Conservation (phyloP, 768 basidiomycete species). For the Pulveroboletus sp. region DNA sequence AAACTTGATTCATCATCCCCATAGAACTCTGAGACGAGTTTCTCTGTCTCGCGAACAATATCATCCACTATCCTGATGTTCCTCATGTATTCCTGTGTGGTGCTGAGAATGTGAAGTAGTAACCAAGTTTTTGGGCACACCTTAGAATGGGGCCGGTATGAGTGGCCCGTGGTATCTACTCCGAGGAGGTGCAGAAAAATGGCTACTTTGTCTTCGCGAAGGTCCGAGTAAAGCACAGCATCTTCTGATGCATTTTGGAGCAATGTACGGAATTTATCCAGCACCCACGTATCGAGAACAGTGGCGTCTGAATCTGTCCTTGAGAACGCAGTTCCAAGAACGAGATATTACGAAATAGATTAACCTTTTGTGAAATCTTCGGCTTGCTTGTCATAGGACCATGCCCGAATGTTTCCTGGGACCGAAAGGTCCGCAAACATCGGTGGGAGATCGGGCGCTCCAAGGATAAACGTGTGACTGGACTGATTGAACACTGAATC, state of each 20-base stretch:
- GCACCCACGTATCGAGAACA: constrained; percentile 71
- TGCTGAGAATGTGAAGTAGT: background rate
- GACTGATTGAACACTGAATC: constrained; percentile 88
- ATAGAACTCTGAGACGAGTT: constrained; percentile 60
- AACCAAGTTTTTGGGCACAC: constrained; percentile 30
- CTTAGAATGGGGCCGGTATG: constrained; percentile 79
- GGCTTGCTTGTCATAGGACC: constrained; percentile 70
- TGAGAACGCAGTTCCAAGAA: background rate
- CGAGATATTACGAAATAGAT: no score
- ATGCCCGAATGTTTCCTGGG: constrained; percentile 64
- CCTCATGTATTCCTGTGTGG: constrained; percentile 70
- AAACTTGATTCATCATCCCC: constrained; percentile 64
- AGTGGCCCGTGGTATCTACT: constrained; percentile 81
- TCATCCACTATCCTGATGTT: constrained; percentile 77
- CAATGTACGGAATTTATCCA: constrained; percentile 59
- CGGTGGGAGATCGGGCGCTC: constrained; percentile 82
- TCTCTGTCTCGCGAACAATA: constrained; percentile 64
- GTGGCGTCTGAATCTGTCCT: constrained; percentile 55
- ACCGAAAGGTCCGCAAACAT: constrained; percentile 79
- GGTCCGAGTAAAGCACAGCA: constrained; percentile 41
- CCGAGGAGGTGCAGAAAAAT: constrained; percentile 85
- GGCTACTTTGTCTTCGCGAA: constrained; percentile 57
- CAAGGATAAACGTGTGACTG: constrained; percentile 72
- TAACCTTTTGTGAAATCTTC: constrained; percentile 85
- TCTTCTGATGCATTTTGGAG: constrained; percentile 62